Conservation (phyloP, 2,329 filamentous ascomycete genomes). For the Stenocarpella maydis region DNA sequence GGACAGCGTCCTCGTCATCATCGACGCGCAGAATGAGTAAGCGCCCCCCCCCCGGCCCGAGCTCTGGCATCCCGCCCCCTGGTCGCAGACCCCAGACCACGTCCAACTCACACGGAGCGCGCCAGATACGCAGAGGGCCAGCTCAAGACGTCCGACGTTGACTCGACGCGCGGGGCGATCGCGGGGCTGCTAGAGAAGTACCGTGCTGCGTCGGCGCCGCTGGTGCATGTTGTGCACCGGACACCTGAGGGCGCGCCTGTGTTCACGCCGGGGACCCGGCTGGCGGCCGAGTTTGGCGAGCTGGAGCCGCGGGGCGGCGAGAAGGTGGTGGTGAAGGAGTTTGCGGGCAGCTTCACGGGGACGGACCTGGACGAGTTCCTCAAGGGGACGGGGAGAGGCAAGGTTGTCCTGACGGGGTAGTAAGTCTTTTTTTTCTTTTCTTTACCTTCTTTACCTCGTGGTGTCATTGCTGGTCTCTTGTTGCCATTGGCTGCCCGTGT, state of each 20-base stretch:
- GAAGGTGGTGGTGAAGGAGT: slow-evolving; percentile 64
- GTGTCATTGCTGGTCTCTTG: not conserved
- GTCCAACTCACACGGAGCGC: not conserved
- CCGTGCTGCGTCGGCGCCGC: slow-evolving; percentile 55
- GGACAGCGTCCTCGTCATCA: slow-evolving; percentile 71
- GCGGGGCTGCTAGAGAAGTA: slow-evolving; percentile 65
- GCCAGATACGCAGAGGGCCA: slow-evolving; percentile 59
- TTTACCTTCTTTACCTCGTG: not conserved
- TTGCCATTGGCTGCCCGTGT: not conserved
- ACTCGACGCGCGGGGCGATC: slow-evolving; percentile 63
- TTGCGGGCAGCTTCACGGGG: slow-evolving; percentile 66
- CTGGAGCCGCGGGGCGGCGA: slow-evolving; percentile 62
- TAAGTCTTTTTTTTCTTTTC: slow-evolving; percentile 54
- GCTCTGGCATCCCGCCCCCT: too few relatives aligned
- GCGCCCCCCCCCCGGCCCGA: not conserved
- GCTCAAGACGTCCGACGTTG: slow-evolving; percentile 63
- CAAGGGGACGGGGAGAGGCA: slow-evolving; percentile 58
- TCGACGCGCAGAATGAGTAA: slow-evolving; percentile 76
- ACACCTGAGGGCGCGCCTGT: slow-evolving; percentile 68
- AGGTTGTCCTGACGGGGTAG: slow-evolving; percentile 69
- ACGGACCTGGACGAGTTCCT: slow-evolving; percentile 66
- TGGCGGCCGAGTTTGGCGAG: slow-evolving; percentile 69
- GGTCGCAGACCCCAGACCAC: not conserved
- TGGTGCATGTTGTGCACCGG: slow-evolving; percentile 70
- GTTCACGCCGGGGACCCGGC: slow-evolving; percentile 68